Percentiles rank a stretch among this genome's conserved stretches.
phyloP scores from a whole-genome alignment of 768 basidiomycete species.

The Termitomyces titanicus region DNA sequence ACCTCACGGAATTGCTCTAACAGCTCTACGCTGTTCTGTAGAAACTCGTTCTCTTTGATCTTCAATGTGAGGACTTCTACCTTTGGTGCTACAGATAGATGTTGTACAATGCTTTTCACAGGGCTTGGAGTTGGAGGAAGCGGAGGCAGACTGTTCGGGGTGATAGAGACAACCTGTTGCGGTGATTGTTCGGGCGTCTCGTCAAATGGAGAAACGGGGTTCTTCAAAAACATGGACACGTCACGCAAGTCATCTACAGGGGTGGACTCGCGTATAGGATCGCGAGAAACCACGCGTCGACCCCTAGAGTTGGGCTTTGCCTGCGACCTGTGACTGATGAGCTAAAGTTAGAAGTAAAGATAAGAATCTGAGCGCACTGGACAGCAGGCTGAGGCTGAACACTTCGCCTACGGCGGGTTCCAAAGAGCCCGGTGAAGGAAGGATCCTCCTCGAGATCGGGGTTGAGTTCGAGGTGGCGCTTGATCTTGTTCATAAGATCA shows the following conservation, averaged over 20 bases:
- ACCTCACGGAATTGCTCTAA: conserved; percentile 35
- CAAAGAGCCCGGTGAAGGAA: conserved; percentile 50
- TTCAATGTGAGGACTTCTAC: conserved; percentile 27
- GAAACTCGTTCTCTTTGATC: conserved; percentile 31
- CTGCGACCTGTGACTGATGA: conserved; percentile 6
- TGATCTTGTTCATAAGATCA: conserved; percentile 58
- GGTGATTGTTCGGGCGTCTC: conserved; percentile 24
- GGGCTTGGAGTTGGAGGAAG: conserved; percentile 36
- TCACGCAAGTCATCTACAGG: conserved; percentile 47
- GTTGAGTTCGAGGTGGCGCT: conserved; percentile 55
- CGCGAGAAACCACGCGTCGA: conserved; percentile 28
- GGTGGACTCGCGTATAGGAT: conserved; percentile 42
- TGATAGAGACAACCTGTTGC: conserved; percentile 17
- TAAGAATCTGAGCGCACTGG: neutral
- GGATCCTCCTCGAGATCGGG: conserved; percentile 56
- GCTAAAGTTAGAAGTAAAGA: neutral
- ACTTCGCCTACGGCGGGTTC: conserved; percentile 38
- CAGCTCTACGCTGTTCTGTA: conserved; percentile 32
- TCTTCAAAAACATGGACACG: conserved; percentile 51
- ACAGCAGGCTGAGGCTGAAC: conserved; percentile 31
- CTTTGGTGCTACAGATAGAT: conserved; percentile 25
- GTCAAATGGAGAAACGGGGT: conserved; percentile 36
- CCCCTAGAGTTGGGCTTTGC: conserved; percentile 10
- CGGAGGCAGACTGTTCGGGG: conserved; percentile 37
- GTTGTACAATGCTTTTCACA: conserved; percentile 35